Percentiles rank a stretch among this genome's conserved stretches.
phyloP scores from a whole-genome alignment of 2,329 filamentous ascomycete genomes.

The Aspergillus sp. region DNA sequence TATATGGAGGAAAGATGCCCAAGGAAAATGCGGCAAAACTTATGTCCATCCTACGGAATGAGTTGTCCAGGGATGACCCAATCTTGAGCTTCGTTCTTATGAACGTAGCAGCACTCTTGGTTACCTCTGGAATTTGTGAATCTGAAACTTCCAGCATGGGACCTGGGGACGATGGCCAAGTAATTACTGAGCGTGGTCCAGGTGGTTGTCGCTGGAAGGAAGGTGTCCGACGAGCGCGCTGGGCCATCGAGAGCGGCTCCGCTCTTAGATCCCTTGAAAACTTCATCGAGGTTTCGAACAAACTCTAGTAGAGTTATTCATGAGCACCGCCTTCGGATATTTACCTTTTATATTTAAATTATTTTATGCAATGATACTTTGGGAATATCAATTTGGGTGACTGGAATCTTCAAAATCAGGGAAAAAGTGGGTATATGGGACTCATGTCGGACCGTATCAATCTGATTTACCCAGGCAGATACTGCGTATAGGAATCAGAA shows the following conservation, averaged over 20 bases:
- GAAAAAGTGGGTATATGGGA: constrained; percentile 10
- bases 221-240: constrained; percentile 80
- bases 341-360: background rate
- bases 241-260: constrained; percentile 82
- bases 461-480: background rate
- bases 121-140: constrained; percentile 83
- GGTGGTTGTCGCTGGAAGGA: constrained; percentile 93
- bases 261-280: constrained; percentile 79
- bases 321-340: background rate
- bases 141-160: constrained; percentile 78
- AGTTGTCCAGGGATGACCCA: constrained; percentile 73
- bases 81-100: constrained; percentile 92
- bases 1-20: constrained; percentile 82
- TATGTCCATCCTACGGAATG: constrained; percentile 70
- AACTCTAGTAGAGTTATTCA: constrained; percentile 25
- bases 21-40: constrained; percentile 85
- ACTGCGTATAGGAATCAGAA: background rate
- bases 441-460: constrained; percentile 3
- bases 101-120: constrained; percentile 86
- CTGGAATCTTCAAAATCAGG: background rate
- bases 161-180: constrained; percentile 73
- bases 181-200: constrained; percentile 79
- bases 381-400: background rate
- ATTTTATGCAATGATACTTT: background rate
- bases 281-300: constrained; percentile 82